Percentiles rank a stretch among this genome's conserved stretches.
phyloP scores from a whole-genome alignment of 2,329 filamentous ascomycete species.

The Exophiala calicioides region DNA sequence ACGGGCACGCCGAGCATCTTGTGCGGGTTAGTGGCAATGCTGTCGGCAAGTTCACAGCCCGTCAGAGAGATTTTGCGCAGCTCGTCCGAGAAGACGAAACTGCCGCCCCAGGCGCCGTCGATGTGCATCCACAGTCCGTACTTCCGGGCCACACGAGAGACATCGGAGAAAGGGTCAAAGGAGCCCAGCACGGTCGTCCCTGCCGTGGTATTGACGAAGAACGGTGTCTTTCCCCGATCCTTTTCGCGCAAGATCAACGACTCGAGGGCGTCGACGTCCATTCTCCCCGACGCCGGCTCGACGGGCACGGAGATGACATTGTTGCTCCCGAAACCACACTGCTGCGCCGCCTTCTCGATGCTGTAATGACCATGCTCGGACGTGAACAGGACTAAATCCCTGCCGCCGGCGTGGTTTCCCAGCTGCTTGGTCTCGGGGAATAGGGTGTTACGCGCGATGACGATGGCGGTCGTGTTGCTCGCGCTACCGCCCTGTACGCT shows the following conservation, averaged over 20 bases:
- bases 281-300: slow-evolving; percentile 65
- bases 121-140: slow-evolving; percentile 88
- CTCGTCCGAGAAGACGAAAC: slow-evolving; percentile 70
- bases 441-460: slow-evolving; percentile 83
- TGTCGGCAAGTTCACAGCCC: slow-evolving; percentile 74
- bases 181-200: slow-evolving; percentile 91
- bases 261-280: slow-evolving; percentile 68
- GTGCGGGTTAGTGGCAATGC: slow-evolving; percentile 86
- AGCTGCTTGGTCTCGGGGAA: slow-evolving; percentile 74
- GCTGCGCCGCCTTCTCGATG: slow-evolving; percentile 90
- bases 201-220: slow-evolving; percentile 94
- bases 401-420: slow-evolving; percentile 60
- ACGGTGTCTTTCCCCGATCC: slow-evolving; percentile 71
- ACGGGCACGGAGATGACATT: slow-evolving; percentile 75
- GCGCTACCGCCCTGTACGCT: slow-evolving; percentile 78
- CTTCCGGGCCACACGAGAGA: slow-evolving; percentile 69
- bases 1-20: slow-evolving; percentile 94
- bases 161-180: slow-evolving; percentile 75
- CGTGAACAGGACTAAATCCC: slow-evolving; percentile 79
- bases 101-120: slow-evolving; percentile 88
- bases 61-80: slow-evolving; percentile 64
- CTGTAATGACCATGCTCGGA: slow-evolving; percentile 90
- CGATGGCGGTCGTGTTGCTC: slow-evolving; percentile 81
- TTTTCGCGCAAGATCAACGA: slow-evolving; percentile 63
- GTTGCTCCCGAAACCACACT: slow-evolving; percentile 76